These are phyloP conservation scores for Stereocaulon alpinum DNA, from an alignment of 495 filamentous ascomycete species.

Conservation along the genomic window DNA sequence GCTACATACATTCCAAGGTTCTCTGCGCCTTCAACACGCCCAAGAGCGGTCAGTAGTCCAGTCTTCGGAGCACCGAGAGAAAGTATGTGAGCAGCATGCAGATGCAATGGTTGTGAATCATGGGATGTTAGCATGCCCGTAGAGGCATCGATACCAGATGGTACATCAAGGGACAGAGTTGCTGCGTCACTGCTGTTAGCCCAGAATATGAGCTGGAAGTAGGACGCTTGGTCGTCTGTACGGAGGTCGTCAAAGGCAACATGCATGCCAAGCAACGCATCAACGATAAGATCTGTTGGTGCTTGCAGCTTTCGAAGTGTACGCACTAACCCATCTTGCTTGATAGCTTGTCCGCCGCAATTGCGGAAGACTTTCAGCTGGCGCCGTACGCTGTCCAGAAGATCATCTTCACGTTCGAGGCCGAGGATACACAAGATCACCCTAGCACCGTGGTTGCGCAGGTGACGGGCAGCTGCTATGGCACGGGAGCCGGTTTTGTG, in stretches of 20 bases:
- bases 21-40: constrained; percentile 43
- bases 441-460: constrained; percentile 67
- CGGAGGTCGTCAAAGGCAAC: constrained; percentile 73
- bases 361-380: constrained; percentile 69
- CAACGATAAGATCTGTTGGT: constrained; percentile 66
- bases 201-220: constrained; percentile 77
- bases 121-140: constrained; percentile 46
- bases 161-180: constrained; percentile 75
- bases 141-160: constrained; percentile 72
- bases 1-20: constrained; percentile 68
- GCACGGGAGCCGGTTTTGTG: constrained; percentile 76
- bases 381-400: constrained; percentile 62
- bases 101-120: neutral
- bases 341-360: constrained; percentile 60
- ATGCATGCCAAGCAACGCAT: constrained; percentile 77
- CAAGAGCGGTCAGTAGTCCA: constrained; percentile 63
- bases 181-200: constrained; percentile 69
- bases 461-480: constrained; percentile 74
- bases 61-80: constrained; percentile 75
- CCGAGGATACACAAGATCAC: constrained; percentile 79
- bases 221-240: constrained; percentile 69
- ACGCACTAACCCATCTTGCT: constrained; percentile 45
- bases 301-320: constrained; percentile 53
- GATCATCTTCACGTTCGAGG: constrained; percentile 58
- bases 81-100: constrained; percentile 60